These are phyloP conservation scores for Artemisia annua DNA, from an alignment of 129 eudicot genomes.

Conservation along the genomic window DNA sequence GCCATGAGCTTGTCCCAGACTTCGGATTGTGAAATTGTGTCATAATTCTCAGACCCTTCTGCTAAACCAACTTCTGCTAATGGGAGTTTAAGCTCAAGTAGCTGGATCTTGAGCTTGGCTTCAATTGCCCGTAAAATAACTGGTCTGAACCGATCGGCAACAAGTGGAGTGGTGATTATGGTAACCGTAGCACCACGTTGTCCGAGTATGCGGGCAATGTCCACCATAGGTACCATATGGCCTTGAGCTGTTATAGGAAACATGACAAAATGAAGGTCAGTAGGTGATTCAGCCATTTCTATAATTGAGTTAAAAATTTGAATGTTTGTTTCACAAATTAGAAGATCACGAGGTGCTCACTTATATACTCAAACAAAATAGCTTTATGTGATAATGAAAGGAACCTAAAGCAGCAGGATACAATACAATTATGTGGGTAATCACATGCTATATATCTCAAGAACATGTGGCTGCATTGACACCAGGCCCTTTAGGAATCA, in stretches of 20 bases:
- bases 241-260: background rate
- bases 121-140: background rate
- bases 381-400: no score
- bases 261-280: background rate
- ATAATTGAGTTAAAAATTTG: no score
- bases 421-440: no score
- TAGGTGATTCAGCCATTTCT: background rate
- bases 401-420: no score
- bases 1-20: background rate
- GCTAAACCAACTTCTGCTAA: background rate
- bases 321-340: no score
- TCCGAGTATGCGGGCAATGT: background rate
- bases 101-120: background rate
- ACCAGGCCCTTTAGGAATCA: no score
- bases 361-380: no score
- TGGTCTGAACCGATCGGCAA: background rate
- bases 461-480: no score
- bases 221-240: background rate
- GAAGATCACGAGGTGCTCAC: no score
- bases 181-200: background rate
- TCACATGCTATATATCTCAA: no score
- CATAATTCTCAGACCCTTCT: background rate
- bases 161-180: background rate
- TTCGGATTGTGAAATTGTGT: background rate
- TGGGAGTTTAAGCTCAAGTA: background rate